Evolutionary conservation across 2,329 filamentous ascomycete genomes (phyloP), one percentile per base, ranked within the genome.

Genomic region (Colletotrichum graminicola): DNA sequence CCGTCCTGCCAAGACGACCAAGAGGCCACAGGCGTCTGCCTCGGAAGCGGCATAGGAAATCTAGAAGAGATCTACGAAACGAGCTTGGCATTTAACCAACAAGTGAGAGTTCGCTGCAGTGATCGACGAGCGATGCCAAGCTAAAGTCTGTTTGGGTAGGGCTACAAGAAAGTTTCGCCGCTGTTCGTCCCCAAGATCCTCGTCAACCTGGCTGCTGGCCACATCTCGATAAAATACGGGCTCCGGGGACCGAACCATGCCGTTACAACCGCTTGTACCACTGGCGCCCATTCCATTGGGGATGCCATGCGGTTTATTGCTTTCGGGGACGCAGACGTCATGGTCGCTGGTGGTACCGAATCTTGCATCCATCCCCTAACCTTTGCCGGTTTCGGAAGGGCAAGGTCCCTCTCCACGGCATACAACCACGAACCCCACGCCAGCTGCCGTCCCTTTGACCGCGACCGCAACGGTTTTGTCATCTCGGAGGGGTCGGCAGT

Each of bases 31-130:
- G 96, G 96, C 0, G 93, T 99, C 1, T 97, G 95, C 77, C 86
- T 99, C 51, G 96, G 96, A 2, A 98, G 95, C 75, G 96, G 96
- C 1, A 98, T 99, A 76, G 96, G 96, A 21, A 98, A 96, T 77
- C 87, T 99, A 49, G 93, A 97, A 51, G 94, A 97, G 76, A 90
- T 97, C 11, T 98, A 97, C 81, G 87, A 92, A 73, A 97, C 94
- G 2, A 94, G 93, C 67, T 77, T 97, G 61, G 90, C 89, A 1
- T 97, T 93, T 78, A 87, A 93, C 41, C 86, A 89, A 81, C 90
- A 90, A 69, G 94, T 95, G 82, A 82, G 90, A 76, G 54, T 34
- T 66, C 39, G 41, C 67, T 59, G 66, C 67, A 71, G 73, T 71
- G 67, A 74, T 57, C 63, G 60, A 60, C 39, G 43, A 36, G 61